Evolutionary conservation across 31 red algal species (phyloP), one percentile per base, ranked within the genome.

Genomic region (Endocladia muricata): DNA sequence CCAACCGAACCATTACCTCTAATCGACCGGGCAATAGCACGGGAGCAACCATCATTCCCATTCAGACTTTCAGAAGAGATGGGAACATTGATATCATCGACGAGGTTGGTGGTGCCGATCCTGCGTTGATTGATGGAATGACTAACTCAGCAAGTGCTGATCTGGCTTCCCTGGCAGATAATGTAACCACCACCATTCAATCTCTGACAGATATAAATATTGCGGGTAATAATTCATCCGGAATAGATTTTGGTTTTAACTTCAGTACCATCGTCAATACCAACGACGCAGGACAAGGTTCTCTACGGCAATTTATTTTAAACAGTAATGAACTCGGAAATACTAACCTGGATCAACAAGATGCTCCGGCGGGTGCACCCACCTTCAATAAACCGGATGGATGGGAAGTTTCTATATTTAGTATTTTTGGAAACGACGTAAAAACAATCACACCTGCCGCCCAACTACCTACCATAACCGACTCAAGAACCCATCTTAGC

Each of bases 181-280:
- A 15, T 13, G n/a, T 28, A 64, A 64, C 60, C 26, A 25, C 15
- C 25, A 30, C 25, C 26, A 11, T 23, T 11, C 15, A 64, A 64
- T 64, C 60, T 30, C 11, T 64, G 11, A 64, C 60, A 22, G 11
- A 11, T 21, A 30, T 64, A 15, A 28, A 11, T 22, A 21, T 64
- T 11, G 15, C 17, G 13, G 25, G 17, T 64, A 13, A 11, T 13
- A 23, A 64, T 41, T 58, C 23, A 15, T 15, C 57, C 9, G 57
- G 60, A 11, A 23, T 64, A 13, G 60, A 64, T 28, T 64, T 73
- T n/a, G n/a, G n/a, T n/a, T n/a, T n/a, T n/a, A n/a, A n/a, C n/a
- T n/a, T n/a, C n/a, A n/a, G n/a, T n/a, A n/a, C n/a, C n/a, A n/a
- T n/a, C n/a, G n/a, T n/a, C n/a, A n/a, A n/a, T n/a, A n/a, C n/a